phyloP scores from a whole-genome alignment of 2,329 filamentous ascomycete genomes.

The Taxawa tesnikishii region DNA sequence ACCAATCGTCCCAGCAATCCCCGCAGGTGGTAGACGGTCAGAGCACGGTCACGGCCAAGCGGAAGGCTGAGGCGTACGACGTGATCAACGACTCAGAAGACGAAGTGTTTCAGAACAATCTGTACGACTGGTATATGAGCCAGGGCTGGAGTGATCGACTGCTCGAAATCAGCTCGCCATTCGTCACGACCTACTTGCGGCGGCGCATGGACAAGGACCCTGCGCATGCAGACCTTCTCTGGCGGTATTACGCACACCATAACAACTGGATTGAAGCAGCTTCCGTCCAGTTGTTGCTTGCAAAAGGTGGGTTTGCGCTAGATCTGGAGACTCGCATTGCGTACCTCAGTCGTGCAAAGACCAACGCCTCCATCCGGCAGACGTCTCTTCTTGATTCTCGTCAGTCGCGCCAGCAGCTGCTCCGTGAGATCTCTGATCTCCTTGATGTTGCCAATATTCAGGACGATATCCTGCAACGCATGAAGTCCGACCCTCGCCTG shows the following conservation, averaged over 20 bases:
- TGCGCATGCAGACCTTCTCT: constrained; percentile 78
- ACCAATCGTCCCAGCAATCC: constrained; percentile 54
- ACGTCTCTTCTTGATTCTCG: constrained; percentile 50
- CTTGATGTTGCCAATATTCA: constrained; percentile 93
- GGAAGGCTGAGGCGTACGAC: constrained; percentile 76
- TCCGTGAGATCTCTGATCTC: constrained; percentile 73
- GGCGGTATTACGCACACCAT: constrained; percentile 81
- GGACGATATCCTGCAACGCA: constrained; percentile 71
- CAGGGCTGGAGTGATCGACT: constrained; percentile 78
- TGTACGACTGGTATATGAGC: constrained; percentile 96
- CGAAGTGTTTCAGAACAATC: constrained; percentile 85
- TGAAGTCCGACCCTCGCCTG: constrained; percentile 62
- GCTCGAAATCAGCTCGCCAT: constrained; percentile 70
- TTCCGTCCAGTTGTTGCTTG: constrained; percentile 70
- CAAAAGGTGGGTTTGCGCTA: constrained; percentile 68
- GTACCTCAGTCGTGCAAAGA: constrained; percentile 80
- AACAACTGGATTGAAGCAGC: constrained; percentile 78
- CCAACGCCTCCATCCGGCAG: constrained; percentile 77
- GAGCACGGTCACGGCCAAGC: constrained; percentile 61
- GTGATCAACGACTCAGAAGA: constrained; percentile 82
- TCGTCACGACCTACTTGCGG: constrained; percentile 76
- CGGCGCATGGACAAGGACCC: constrained; percentile 61
- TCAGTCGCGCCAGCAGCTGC: constrained; percentile 63
- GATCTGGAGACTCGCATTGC: constrained; percentile 77
- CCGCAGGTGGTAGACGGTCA: constrained; percentile 69